Evolutionary conservation across 2,329 filamentous ascomycete genomes (phyloP), one percentile per base, ranked within the genome.

Genomic region (Talaromyces marneffei): DNA sequence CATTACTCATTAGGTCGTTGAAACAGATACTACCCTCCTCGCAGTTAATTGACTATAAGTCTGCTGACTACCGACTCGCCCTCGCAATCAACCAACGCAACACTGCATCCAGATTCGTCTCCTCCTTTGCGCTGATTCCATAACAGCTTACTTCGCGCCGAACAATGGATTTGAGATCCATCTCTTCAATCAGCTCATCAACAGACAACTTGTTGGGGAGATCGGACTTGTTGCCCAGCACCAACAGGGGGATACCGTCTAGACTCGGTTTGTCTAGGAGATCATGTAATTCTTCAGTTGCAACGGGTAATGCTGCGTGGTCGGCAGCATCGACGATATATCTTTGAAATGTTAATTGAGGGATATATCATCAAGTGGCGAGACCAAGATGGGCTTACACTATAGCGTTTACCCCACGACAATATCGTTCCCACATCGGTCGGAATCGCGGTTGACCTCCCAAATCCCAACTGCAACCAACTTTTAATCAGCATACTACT

Each of bases 391-490:
- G n/a, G 52, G 65, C 82, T 75, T 82, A 88, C 84, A 99, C 90
- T 69, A 99, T 97, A 68, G 93, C 93, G 78, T 96, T 96, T 68
- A 97, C 94, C 57, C 92, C 94, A 66, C 92, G 91, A 78, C 94
- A 97, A 77, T 99, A 99, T 72, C 94, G 85, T 82, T 99, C 94
- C 94, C 94, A 99, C 94, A 99, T 99, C 68, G 91, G 90, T 72
- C 94, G 90, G 80, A 97, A 99, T 67, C 93, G 86, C 69, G 94
- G 93, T 79, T 99, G 94, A 59, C 94, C 94, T 69, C 94, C 94
- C 66, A 99, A 86, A 80, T 99, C 94, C 94, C 94, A 99, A 78
- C 85, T 87, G 52, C 50, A n/a, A n/a, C 14, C 44, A n/a, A 29
- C n/a, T n/a, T n/a, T n/a, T n/a, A 9, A 16, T 48, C 25, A 48